These are phyloP conservation scores for Gentiana dahurica DNA, from an alignment of 257 asterid species.

Conservation along the genomic window DNA sequence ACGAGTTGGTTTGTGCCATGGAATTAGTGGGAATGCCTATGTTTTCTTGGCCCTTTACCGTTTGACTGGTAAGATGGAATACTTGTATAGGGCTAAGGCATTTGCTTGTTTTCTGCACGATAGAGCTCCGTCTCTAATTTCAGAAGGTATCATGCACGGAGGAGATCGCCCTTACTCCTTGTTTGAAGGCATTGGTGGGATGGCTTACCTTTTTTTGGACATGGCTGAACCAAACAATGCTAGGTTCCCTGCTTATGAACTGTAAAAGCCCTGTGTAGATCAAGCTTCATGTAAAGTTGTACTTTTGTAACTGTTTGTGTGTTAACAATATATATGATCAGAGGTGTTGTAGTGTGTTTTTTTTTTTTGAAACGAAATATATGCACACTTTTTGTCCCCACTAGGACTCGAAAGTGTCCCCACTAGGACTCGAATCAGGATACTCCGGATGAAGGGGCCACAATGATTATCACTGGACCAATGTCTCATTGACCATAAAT, in stretches of 20 bases:
- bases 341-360: too few relatives aligned
- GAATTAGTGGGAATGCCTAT: conserved; percentile 70
- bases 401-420: too few relatives aligned
- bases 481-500: too few relatives aligned
- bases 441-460: too few relatives aligned
- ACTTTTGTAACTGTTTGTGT: too few relatives aligned
- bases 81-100: conserved; percentile 62
- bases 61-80: conserved; percentile 50
- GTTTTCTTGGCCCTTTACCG: conserved; percentile 62
- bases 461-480: too few relatives aligned
- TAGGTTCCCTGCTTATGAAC: conserved; percentile 59
- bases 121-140: conserved; percentile 47
- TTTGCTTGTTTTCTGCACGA: conserved; percentile 68
- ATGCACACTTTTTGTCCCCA: too few relatives aligned
- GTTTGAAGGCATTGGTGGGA: conserved; percentile 72
- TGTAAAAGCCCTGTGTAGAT: conserved; percentile 11
- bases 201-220: conserved; percentile 66
- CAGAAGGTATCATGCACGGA: conserved; percentile 52
- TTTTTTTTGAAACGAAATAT: too few relatives aligned
- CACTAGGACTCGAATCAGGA: too few relatives aligned
- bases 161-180: conserved; percentile 56
- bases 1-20: conserved; percentile 73
- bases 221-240: conserved; percentile 55
- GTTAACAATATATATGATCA: too few relatives aligned
- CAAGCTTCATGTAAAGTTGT: too few relatives aligned